phyloP scores from a whole-genome alignment of 2,329 filamentous ascomycete species.

The Colletotrichum spinosum region DNA sequence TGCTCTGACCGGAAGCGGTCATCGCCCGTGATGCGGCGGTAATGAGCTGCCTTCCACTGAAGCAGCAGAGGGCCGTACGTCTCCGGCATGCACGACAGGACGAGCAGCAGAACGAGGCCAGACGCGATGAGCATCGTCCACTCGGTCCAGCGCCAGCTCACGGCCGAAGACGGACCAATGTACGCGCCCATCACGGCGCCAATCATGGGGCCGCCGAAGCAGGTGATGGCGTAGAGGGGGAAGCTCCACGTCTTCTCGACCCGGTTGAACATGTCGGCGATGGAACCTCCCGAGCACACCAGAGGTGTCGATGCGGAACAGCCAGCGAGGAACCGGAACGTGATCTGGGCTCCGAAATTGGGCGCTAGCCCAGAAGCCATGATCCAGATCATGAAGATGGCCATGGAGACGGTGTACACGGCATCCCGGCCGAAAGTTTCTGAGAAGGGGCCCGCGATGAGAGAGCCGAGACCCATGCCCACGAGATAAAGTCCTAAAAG shows the following conservation, averaged over 20 bases:
- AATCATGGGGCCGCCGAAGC: constrained; percentile 55
- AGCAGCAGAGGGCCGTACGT: constrained; percentile 70
- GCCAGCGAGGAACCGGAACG: constrained; percentile 61
- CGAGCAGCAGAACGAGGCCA: constrained; percentile 63
- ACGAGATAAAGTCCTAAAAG: constrained; percentile 45
- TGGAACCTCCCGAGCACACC: constrained; percentile 54
- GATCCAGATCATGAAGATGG: constrained; percentile 57
- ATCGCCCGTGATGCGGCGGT: constrained; percentile 72
- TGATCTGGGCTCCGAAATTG: constrained; percentile 55
- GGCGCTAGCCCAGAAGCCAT: constrained; percentile 57
- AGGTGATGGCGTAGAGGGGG: constrained; percentile 59
- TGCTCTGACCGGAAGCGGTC: constrained; percentile 72
- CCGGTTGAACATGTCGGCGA: constrained; percentile 53
- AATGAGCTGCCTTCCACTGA: constrained; percentile 67
- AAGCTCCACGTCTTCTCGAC: constrained; percentile 51
- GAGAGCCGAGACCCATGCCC: constrained; percentile 51
- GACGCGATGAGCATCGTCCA: constrained; percentile 75
- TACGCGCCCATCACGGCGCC: constrained; percentile 67
- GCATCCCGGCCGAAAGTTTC: constrained; percentile 53
- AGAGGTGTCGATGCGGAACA: constrained; percentile 59
- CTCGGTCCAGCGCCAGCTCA: constrained; percentile 72
- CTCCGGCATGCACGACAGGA: constrained; percentile 73
- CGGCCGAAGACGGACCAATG: constrained; percentile 67
- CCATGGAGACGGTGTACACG: constrained; percentile 53
- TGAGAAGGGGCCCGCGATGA: constrained; percentile 52